Evolutionary conservation across 176 grass and related monocot genomes (phyloP).

Genomic region (Triticum timopheevii): DNA sequence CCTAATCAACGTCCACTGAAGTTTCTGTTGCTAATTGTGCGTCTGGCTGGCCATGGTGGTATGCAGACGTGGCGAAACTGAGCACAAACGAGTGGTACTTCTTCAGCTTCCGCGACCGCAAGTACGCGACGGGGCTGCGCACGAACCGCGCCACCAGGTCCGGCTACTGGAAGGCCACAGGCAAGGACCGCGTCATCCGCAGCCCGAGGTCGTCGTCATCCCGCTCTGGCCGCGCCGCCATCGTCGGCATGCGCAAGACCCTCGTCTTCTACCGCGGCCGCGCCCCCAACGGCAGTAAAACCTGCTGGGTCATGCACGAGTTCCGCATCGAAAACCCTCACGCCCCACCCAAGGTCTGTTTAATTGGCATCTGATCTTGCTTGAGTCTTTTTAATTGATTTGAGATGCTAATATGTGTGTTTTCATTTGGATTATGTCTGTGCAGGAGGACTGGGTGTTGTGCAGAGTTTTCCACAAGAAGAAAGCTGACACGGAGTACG

Average conservation of each 20-base stretch:
- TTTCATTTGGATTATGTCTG: background rate
- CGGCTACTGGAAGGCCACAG: slow-evolving; percentile 90
- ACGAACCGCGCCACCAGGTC: slow-evolving; percentile 79
- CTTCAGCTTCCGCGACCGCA: slow-evolving; percentile 88
- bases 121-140: slow-evolving; percentile 75
- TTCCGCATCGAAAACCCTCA: slow-evolving; percentile 67
- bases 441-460: slow-evolving; percentile 74
- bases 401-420: background rate
- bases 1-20: background rate
- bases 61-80: slow-evolving; percentile 68
- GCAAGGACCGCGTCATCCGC: slow-evolving; percentile 65
- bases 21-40: background rate
- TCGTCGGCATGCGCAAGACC: slow-evolving; percentile 86
- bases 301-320: slow-evolving; percentile 84
- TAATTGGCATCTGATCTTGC: background rate
- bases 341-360: slow-evolving; percentile 49
- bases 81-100: slow-evolving; percentile 86
- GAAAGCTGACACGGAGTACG: slow-evolving; percentile 42
- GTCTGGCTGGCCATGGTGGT: background rate
- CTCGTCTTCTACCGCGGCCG: slow-evolving; percentile 84
- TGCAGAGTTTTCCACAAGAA: slow-evolving; percentile 78
- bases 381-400: background rate
- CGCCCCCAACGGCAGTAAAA: slow-evolving; percentile 78
- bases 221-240: background rate
- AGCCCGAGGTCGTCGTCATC: background rate